Evolutionary conservation across 805 yeast species (phyloP).

Genomic region (Myxozyma udenii): DNA sequence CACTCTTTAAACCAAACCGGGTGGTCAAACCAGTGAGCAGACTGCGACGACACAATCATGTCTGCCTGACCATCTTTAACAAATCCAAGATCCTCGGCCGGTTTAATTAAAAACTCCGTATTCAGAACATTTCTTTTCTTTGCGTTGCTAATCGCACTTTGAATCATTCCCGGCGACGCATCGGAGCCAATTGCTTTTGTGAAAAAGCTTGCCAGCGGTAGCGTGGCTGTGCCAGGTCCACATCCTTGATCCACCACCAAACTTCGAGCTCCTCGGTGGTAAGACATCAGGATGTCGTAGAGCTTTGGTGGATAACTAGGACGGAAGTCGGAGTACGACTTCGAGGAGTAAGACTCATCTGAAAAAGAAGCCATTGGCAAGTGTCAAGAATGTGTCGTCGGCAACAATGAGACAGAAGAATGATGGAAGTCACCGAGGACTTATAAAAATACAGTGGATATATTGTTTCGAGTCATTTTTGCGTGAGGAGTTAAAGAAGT

Average conservation of each 20-base stretch:
- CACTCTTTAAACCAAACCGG: slow-evolving; percentile 51
- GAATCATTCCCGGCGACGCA: slow-evolving; percentile 56
- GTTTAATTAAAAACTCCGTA: slow-evolving; percentile 9
- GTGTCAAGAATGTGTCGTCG: neutral
- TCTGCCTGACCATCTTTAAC: slow-evolving; percentile 46
- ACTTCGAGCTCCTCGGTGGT: slow-evolving; percentile 40
- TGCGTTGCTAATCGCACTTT: slow-evolving; percentile 41
- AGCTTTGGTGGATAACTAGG: slow-evolving; percentile 63
- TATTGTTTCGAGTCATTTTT: too few relatives aligned
- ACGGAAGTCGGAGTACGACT: slow-evolving; percentile 52
- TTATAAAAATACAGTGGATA: neutral
- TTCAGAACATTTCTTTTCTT: slow-evolving; percentile 29
- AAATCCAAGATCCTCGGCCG: slow-evolving; percentile 31
- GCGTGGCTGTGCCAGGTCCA: slow-evolving; percentile 75
- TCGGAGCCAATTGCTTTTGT: slow-evolving; percentile 61
- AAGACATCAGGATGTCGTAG: slow-evolving; percentile 44
- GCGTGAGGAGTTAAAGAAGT: too few relatives aligned
- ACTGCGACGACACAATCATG: slow-evolving; percentile 74
- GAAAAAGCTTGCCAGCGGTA: slow-evolving; percentile 48
- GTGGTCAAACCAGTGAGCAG: slow-evolving; percentile 81
- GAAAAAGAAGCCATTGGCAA: slow-evolving; percentile 23
- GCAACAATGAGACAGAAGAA: too few relatives aligned
- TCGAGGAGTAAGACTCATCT: slow-evolving; percentile 13
- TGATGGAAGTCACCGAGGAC: too few relatives aligned
- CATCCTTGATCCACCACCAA: slow-evolving; percentile 71